Conservation (phyloP, 1,284 basidiomycete species). For the Ustilago xerochloae region DNA sequence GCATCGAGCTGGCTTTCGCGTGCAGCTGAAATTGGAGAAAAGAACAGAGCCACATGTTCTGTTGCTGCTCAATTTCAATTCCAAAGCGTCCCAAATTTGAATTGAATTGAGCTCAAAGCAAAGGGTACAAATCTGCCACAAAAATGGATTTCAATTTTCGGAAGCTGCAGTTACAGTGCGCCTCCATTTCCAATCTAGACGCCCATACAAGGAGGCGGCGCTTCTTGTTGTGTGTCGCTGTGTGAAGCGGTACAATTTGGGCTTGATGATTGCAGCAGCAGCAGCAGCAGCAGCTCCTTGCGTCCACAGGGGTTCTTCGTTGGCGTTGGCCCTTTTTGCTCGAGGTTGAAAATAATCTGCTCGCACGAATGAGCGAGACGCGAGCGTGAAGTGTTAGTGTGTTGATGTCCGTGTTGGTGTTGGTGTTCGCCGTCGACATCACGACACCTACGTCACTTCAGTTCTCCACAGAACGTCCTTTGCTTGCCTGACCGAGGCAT, state of each 20-base stretch:
- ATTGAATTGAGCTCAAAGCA: not conserved
- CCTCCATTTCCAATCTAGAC: too few relatives aligned
- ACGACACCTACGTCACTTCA: not conserved
- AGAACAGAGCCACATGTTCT: conserved; percentile 17
- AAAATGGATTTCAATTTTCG: too few relatives aligned
- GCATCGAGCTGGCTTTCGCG: conserved; percentile 1
- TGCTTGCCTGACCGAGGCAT: not conserved
- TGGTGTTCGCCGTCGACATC: not conserved
- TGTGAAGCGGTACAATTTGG: too few relatives aligned
- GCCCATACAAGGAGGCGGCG: not conserved
- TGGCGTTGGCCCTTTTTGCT: too few relatives aligned
- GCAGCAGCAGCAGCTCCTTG: too few relatives aligned
- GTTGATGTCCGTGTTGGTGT: conserved; percentile 5
- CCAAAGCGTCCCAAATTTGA: not conserved
- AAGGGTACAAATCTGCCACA: too few relatives aligned
- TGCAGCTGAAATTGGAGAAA: conserved; percentile 13
- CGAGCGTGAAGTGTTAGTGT: not conserved
- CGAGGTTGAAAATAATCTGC: too few relatives aligned
- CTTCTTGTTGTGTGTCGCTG: too few relatives aligned
- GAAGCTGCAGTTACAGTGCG: conserved; percentile 1
- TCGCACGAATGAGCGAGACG: conserved; percentile 4
- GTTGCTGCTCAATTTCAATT: not conserved
- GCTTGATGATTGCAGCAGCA: too few relatives aligned
- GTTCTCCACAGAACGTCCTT: conserved; percentile 9
- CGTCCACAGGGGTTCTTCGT: too few relatives aligned